These are phyloP conservation scores for Wakefieldia striispora DNA, from an alignment of 768 basidiomycete species.

Conservation along the genomic window DNA sequence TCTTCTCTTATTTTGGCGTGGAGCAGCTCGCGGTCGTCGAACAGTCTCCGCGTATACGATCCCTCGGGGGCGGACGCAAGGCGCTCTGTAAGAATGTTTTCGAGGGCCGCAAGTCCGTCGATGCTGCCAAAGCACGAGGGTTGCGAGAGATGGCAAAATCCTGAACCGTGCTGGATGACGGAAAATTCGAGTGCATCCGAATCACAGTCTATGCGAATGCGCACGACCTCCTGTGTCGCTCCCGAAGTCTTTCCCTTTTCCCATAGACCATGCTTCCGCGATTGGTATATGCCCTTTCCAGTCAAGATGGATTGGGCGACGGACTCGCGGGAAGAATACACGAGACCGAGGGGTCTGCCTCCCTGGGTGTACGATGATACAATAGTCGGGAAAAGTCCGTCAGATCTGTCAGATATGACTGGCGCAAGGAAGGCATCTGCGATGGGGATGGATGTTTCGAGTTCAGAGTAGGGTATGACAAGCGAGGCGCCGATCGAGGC, in stretches of 20 bases:
- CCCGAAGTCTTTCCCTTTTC: conserved; percentile 96
- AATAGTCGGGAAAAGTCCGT: conserved; percentile 91
- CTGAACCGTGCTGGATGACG: conserved; percentile 84
- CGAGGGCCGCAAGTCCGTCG: conserved; percentile 77
- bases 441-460: conserved; percentile 64
- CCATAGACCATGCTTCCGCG: conserved; percentile 95
- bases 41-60: conserved; percentile 87
- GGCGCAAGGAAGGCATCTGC: conserved; percentile 85
- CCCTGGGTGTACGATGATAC: conserved; percentile 69
- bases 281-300: conserved; percentile 94
- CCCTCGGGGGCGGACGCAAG: conserved; percentile 78
- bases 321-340: conserved; percentile 90
- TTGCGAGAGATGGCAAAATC: conserved; percentile 91
- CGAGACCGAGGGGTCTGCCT: conserved; percentile 82
- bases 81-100: conserved; percentile 72
- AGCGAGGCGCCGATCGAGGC: conserved; percentile 57
- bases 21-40: conserved; percentile 77
- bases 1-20: conserved; percentile 97
- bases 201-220: conserved; percentile 89
- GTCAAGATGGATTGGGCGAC: conserved; percentile 83
- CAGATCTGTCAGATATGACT: conserved; percentile 79
- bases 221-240: conserved; percentile 82
- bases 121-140: conserved; percentile 86
- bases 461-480: conserved; percentile 69
- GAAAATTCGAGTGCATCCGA: conserved; percentile 88